Percentiles rank a stretch among this genome's conserved stretches.
Evolutionary conservation across 306 rosid species (phyloP).

Genomic region (Cucurbita pepo): DNA sequence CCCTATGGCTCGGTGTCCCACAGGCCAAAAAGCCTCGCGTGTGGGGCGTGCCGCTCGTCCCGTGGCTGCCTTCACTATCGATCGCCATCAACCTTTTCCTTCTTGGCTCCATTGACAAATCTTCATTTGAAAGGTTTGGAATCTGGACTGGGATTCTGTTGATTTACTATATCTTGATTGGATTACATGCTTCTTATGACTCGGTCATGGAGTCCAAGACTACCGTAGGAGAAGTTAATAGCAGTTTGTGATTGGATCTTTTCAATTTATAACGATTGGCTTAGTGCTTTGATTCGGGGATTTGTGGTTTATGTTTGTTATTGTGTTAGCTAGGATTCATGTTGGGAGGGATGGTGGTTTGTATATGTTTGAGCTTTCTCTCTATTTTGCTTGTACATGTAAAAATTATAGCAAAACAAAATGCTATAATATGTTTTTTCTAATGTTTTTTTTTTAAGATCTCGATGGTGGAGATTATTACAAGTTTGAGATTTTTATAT

Average conservation of each 20-base stretch:
- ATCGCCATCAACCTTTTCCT: constrained; percentile 61
- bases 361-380: background rate
- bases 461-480: no score
- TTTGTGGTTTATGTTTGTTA: background rate
- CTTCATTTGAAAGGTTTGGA: constrained; percentile 43
- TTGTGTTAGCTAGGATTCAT: background rate
- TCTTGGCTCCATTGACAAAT: constrained; percentile 54
- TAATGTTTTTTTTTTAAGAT: no score
- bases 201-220: constrained; percentile 17
- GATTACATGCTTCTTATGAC: constrained; percentile 56
- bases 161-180: constrained; percentile 36
- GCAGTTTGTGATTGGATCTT: background rate
- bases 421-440: no score
- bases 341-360: background rate
- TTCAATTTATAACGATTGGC: background rate
- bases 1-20: constrained; percentile 39
- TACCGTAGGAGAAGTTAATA: no score
- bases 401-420: no score
- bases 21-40: constrained; percentile 42
- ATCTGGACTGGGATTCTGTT: constrained; percentile 29
- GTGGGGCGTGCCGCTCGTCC: constrained; percentile 76
- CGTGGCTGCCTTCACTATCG: constrained; percentile 59
- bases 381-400: background rate
- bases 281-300: background rate
- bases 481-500: no score